phyloP scores from a whole-genome alignment of 192 early-diverging fungal species.

The Helicostylum pulchrum region DNA sequence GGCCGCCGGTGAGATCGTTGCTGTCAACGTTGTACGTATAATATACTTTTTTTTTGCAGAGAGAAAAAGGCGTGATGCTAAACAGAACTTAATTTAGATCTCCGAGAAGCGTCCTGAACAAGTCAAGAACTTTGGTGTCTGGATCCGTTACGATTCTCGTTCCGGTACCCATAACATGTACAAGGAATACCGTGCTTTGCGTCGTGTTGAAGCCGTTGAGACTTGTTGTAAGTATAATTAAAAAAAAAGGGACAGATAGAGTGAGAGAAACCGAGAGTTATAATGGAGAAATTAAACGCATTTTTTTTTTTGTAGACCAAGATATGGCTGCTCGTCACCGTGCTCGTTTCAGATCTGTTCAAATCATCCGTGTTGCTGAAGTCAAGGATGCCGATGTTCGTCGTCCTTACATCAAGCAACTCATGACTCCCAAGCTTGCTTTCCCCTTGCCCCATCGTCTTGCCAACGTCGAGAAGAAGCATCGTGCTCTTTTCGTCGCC shows the following conservation, averaged over 20 bases:
- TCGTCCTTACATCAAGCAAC: slow-evolving; percentile 97
- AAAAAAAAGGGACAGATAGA: background rate
- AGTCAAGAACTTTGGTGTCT: slow-evolving; percentile 99
- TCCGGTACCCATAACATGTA: slow-evolving; percentile 99
- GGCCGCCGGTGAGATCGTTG: slow-evolving; percentile 97
- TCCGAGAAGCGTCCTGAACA: slow-evolving; percentile 88
- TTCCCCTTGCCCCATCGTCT: slow-evolving; percentile 99
- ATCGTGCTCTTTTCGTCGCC: slow-evolving; percentile 83
- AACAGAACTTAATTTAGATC: slow-evolving; percentile 49
- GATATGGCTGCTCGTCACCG: slow-evolving; percentile 99
- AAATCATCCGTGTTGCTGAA: slow-evolving; percentile 97
- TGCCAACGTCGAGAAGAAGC: slow-evolving; percentile 78
- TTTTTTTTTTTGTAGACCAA: slow-evolving; percentile 81
- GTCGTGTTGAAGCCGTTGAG: slow-evolving; percentile 73
- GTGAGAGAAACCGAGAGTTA: background rate
- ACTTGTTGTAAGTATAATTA: slow-evolving; percentile 46
- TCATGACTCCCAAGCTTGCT: slow-evolving; percentile 83
- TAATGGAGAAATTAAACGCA: slow-evolving; percentile 96
- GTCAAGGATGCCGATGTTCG: slow-evolving; percentile 87
- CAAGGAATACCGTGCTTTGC: slow-evolving; percentile 99
- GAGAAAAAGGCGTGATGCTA: background rate
- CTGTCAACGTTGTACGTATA: slow-evolving; percentile 77
- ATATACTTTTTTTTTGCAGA: background rate
- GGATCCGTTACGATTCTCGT: slow-evolving; percentile 99
- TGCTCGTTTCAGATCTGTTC: slow-evolving; percentile 95